Evolutionary conservation across 805 yeast species (phyloP).

Genomic region (Starmerella potacharoeniae): DNA sequence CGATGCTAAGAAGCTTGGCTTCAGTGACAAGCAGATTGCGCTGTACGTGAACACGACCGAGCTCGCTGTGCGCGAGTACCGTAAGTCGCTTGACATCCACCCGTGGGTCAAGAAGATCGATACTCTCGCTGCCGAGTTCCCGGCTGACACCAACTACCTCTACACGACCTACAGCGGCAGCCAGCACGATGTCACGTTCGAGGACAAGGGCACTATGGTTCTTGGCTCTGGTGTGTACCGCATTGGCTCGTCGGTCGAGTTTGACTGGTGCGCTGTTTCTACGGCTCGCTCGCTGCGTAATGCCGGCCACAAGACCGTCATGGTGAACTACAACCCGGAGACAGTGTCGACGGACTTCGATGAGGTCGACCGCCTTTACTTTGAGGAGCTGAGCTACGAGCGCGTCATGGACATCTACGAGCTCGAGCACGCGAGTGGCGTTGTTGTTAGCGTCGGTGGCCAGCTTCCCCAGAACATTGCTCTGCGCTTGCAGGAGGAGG

Average conservation of each 20-base stretch:
- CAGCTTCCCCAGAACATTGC: conserved; percentile 98
- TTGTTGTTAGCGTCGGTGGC: conserved; percentile 94
- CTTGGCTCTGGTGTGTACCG: conserved; percentile 98
- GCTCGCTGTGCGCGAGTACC: conserved; percentile 66
- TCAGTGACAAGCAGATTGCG: conserved; percentile 90
- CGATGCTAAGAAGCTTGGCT: conserved; percentile 86
- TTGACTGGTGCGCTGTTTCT: conserved; percentile 98
- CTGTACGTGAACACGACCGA: conserved; percentile 61
- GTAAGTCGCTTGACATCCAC: conserved; percentile 66
- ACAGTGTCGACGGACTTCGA: conserved; percentile 97
- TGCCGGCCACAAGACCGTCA: conserved; percentile 77
- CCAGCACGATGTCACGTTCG: conserved; percentile 68
- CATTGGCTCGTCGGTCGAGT: conserved; percentile 96
- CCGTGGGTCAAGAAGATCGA: conserved; percentile 97
- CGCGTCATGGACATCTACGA: conserved; percentile 96
- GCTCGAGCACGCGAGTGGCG: conserved; percentile 78
- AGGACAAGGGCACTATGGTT: conserved; percentile 86
- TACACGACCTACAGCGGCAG: conserved; percentile 94
- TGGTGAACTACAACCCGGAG: conserved; percentile 97
- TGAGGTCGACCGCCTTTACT: conserved; percentile 93
- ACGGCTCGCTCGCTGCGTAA: conserved; percentile 90
- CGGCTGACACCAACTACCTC: conserved; percentile 89
- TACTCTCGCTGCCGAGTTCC: conserved; percentile 97
- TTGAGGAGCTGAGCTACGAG: conserved; percentile 89
- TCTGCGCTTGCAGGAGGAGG: conserved; percentile 54